These are phyloP conservation scores for Alternaria dauci DNA, from an alignment of 2,329 filamentous ascomycete species.

Conservation along the genomic window DNA sequence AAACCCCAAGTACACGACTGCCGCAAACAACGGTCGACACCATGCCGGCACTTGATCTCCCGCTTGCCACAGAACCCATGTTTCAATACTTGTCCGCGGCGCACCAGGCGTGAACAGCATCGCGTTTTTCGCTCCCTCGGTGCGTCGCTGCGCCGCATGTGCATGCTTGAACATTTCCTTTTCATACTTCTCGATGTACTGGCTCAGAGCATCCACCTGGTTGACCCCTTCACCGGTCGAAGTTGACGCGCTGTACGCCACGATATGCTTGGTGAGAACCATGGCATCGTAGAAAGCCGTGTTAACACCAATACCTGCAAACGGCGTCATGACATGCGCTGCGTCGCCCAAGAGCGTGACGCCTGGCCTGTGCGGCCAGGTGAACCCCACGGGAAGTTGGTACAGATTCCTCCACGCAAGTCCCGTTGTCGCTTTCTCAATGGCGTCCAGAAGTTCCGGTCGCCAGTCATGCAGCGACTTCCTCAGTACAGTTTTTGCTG, in stretches of 20 bases:
- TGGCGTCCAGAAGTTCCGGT: conserved; percentile 20
- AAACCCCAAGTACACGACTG: conserved; percentile 25
- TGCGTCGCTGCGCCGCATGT: conserved; percentile 45
- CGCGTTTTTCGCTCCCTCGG: conserved; percentile 56
- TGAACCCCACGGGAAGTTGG: conserved; percentile 52
- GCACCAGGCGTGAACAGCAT: conserved; percentile 60
- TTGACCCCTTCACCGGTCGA: neutral
- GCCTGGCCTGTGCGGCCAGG: conserved; percentile 48
- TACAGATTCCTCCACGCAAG: conserved; percentile 43
- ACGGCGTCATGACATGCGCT: conserved; percentile 53
- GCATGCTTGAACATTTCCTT: conserved; percentile 50
- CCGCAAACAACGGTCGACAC: conserved; percentile 25
- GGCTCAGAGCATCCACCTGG: conserved; percentile 31
- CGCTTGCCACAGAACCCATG: conserved; percentile 31
- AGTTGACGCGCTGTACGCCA: conserved; percentile 27
- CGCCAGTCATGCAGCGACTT: conserved; percentile 28
- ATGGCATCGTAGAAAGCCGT: conserved; percentile 49
- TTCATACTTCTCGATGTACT: conserved; percentile 45
- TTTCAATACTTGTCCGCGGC: conserved; percentile 56
- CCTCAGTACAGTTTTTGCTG: conserved; percentile 27
- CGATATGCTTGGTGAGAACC: conserved; percentile 46
- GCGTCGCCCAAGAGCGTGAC: conserved; percentile 55
- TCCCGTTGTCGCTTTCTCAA: conserved; percentile 33
- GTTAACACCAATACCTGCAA: conserved; percentile 52
- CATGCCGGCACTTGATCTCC: conserved; percentile 26